These are phyloP conservation scores for Trichoderma hamatum DNA, from an alignment of 2,329 filamentous ascomycete species.

Conservation along the genomic window DNA sequence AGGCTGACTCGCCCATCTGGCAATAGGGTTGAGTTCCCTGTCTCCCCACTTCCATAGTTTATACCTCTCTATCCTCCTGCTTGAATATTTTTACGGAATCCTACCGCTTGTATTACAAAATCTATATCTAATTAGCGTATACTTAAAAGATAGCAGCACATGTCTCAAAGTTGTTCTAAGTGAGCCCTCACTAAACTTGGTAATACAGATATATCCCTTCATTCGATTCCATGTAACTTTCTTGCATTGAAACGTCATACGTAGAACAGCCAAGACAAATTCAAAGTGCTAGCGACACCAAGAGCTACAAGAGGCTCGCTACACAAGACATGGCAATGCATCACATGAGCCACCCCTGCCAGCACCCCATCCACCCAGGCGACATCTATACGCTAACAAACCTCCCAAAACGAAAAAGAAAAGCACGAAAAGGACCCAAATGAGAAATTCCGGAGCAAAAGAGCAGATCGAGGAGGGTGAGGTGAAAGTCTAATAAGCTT, in stretches of 20 bases:
- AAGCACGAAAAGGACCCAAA: not conserved
- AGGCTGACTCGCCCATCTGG: too few species aligned
- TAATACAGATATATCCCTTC: too few species aligned
- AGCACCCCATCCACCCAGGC: not conserved
- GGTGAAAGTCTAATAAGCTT: not conserved
- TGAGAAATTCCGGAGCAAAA: constrained; percentile 14
- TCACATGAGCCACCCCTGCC: constrained; percentile 2
- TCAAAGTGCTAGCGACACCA: not conserved
- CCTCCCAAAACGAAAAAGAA: not conserved
- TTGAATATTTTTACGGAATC: too few species aligned
- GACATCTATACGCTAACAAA: not conserved
- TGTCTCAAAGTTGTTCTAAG: too few species aligned
- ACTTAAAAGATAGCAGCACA: too few species aligned
- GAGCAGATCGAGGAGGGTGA: not conserved
- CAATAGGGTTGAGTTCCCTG: too few species aligned
- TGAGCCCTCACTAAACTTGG: not conserved
- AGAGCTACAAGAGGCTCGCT: not conserved
- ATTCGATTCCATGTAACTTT: not conserved
- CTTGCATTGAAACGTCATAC: not conserved
- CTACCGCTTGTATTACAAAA: too few species aligned
- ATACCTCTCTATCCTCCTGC: too few species aligned
- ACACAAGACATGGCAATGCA: not conserved
- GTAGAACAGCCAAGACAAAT: not conserved
- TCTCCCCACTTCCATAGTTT: too few species aligned
- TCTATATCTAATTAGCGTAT: too few species aligned